A percentile compares a stretch with the other conserved stretches of the same genome.
These are phyloP conservation scores for Synchytrium microbalum DNA, from an alignment of 371 early-diverging fungal genomes.

Conservation along the genomic window DNA sequence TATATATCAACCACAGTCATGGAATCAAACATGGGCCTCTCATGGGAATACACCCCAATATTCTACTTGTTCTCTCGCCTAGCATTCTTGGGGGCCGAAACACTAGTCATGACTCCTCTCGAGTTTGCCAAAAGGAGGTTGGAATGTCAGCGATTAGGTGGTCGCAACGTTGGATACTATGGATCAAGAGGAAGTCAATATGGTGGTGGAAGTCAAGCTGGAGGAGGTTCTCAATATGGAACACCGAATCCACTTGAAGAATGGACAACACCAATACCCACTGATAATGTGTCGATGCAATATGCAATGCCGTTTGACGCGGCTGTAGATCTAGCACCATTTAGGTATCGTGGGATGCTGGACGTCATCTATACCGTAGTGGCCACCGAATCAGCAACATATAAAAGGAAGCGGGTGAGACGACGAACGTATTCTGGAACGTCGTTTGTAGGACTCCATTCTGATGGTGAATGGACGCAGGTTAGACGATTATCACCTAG, in stretches of 20 bases:
- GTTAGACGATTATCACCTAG: neutral
- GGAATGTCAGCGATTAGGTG: constrained; percentile 22
- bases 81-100: constrained; percentile 26
- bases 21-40: constrained; percentile 30
- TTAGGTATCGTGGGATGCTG: constrained; percentile 3
- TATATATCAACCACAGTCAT: constrained; percentile 21
- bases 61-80: constrained; percentile 23
- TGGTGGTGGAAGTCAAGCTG: neutral
- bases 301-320: neutral
- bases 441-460: neutral
- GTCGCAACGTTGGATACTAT: constrained; percentile 3
- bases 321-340: constrained; percentile 1
- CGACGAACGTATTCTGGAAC: neutral
- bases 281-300: neutral
- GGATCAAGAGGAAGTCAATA: constrained; percentile 3
- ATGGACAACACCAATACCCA: neutral
- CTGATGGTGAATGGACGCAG: neutral
- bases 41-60: constrained; percentile 27
- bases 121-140: constrained; percentile 35
- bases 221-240: neutral
- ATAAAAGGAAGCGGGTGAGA: neutral
- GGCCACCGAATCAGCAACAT: neutral
- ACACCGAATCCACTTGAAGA: neutral
- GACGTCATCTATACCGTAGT: neutral
- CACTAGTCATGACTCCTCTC: constrained; percentile 28